Conservation (phyloP, 305 asterid species). For the Fraxinus floribunda region DNA sequence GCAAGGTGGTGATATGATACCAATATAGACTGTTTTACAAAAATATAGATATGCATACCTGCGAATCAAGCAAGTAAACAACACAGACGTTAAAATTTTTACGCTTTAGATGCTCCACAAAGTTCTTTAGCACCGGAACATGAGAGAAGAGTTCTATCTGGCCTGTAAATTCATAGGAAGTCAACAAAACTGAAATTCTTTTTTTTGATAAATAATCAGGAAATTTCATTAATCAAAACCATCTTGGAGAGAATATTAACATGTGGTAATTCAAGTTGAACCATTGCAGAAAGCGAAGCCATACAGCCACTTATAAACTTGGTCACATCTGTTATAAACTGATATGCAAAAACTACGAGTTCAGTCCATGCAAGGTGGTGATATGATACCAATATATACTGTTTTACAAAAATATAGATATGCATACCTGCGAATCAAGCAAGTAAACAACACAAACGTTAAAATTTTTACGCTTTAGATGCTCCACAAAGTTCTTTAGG, state of each 20-base stretch:
- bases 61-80: constrained; percentile 94
- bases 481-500: constrained; percentile 84
- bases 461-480: constrained; percentile 70
- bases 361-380: constrained; percentile 20
- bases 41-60: constrained; percentile 42
- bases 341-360: constrained; percentile 1
- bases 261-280: constrained; percentile 96
- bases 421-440: constrained; percentile 91
- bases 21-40: not conserved
- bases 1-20: constrained; percentile 8
- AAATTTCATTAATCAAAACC: too few species aligned
- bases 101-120: constrained; percentile 71
- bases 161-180: constrained; percentile 43
- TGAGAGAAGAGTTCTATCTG: constrained; percentile 94
- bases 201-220: too few species aligned
- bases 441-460: constrained; percentile 84
- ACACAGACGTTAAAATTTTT: constrained; percentile 83
- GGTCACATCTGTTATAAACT: constrained; percentile 97
- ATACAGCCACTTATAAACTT: constrained; percentile 95
- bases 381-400: not conserved
- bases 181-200: constrained; percentile 14
- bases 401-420: not conserved
- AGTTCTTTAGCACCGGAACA: constrained; percentile 88
- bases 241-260: constrained; percentile 93
- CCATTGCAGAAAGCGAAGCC: constrained; percentile 97